Evolutionary conservation across 257 asterid species (phyloP).

Genomic region (Forsythia viridissima): DNA sequence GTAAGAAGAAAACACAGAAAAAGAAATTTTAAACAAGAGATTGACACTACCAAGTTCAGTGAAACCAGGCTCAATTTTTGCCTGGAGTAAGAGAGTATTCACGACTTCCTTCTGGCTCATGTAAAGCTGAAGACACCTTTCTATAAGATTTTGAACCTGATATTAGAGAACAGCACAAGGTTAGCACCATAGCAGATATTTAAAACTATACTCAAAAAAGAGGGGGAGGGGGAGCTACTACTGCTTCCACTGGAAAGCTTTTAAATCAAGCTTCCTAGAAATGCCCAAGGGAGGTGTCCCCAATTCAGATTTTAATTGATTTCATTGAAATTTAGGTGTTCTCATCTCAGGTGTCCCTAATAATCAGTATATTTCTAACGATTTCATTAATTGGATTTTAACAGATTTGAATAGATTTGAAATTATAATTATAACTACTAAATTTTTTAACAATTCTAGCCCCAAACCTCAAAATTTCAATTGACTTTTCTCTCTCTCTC

Average conservation of each 20-base stretch:
- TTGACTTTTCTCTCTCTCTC: too few relatives aligned
- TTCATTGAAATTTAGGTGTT: too few relatives aligned
- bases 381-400: too few relatives aligned
- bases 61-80: constrained; percentile 52
- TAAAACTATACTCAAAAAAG: background rate
- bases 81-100: constrained; percentile 43
- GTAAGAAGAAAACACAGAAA: background rate
- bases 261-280: background rate
- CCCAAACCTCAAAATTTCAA: too few relatives aligned
- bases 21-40: background rate
- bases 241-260: background rate
- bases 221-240: background rate
- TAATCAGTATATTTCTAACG: too few relatives aligned
- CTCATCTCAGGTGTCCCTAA: too few relatives aligned
- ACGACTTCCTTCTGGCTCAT: constrained; percentile 52
- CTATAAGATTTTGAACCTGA: constrained; percentile 59
- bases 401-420: too few relatives aligned
- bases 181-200: background rate
- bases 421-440: too few relatives aligned
- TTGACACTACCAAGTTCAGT: constrained; percentile 46
- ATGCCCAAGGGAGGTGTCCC: background rate
- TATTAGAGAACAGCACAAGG: background rate
- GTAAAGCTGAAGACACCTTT: constrained; percentile 59
- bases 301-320: too few relatives aligned
- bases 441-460: too few relatives aligned